These are phyloP conservation scores for Hemisphaericaspora xylofermentans DNA, from an alignment of 1,139 yeast genomes.

Conservation along the genomic window DNA sequence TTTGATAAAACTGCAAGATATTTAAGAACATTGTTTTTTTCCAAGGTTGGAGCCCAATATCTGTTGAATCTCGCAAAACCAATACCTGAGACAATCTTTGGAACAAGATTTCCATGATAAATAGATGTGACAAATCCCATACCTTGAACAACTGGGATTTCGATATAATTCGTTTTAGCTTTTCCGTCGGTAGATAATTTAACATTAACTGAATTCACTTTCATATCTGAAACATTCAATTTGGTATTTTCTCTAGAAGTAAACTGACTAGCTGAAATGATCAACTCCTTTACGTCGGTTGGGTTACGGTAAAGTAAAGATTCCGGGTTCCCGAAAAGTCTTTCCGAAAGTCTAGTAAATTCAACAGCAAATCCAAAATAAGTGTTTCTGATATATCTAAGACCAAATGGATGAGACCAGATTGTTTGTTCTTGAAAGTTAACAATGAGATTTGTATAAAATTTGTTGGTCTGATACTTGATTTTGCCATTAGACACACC, in stretches of 20 bases:
- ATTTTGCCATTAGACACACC: conserved; percentile 40
- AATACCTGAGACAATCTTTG: conserved; percentile 50
- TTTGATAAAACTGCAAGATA: conserved; percentile 52
- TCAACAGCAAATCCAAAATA: conserved; percentile 66
- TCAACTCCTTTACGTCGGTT: conserved; percentile 47
- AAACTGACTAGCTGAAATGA: conserved; percentile 55
- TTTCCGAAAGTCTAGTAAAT: conserved; percentile 54
- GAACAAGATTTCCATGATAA: conserved; percentile 55
- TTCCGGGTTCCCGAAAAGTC: conserved; percentile 63
- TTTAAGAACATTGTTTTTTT: conserved; percentile 55
- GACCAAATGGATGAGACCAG: conserved; percentile 81
- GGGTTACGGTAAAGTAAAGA: conserved; percentile 55
- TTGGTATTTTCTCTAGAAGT: conserved; percentile 24
- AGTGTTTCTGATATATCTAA: conserved; percentile 52
- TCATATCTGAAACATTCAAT: conserved; percentile 48
- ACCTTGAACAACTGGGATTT: conserved; percentile 56
- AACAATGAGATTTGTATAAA: conserved; percentile 73
- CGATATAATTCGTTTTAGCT: conserved; percentile 29
- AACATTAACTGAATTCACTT: conserved; percentile 55
- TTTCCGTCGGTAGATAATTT: conserved; percentile 35
- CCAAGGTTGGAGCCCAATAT: conserved; percentile 38
- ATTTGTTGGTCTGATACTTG: conserved; percentile 78
- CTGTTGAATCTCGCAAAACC: conserved; percentile 51
- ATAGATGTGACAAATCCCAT: conserved; percentile 75
- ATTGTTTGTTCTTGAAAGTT: conserved; percentile 61